Evolutionary conservation across 768 basidiomycete genomes (phyloP).

Genomic region (Tephrocybe sp.): DNA sequence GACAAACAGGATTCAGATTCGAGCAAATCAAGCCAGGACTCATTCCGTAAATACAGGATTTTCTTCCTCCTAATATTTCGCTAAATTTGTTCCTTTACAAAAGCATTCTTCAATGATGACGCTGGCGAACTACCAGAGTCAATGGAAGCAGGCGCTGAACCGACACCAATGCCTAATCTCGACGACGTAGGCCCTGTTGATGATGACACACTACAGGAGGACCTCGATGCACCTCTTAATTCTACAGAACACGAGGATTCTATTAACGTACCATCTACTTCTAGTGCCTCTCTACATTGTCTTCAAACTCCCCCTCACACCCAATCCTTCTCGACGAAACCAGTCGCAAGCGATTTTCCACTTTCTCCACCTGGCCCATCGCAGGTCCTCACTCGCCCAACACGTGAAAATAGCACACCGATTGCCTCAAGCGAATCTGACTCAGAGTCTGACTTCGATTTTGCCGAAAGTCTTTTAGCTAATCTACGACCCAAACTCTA

Average conservation of each 20-base stretch:
- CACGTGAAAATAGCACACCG: not conserved
- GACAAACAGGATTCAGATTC: no score
- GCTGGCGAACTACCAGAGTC: no score
- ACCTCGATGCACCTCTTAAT: not conserved
- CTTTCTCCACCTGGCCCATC: slow-evolving; percentile 11
- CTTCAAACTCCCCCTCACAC: not conserved
- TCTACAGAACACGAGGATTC: not conserved
- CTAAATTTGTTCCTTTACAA: no score
- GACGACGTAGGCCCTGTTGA: no score
- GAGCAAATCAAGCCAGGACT: no score
- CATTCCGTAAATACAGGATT: no score
- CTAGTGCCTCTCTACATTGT: not conserved
- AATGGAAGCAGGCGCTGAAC: no score
- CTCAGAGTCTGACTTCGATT: slow-evolving; percentile 1
- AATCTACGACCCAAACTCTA: slow-evolving; percentile 3
- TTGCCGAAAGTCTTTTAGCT: slow-evolving; percentile 4
- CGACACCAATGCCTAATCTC: no score
- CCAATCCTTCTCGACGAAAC: not conserved
- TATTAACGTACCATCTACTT: not conserved
- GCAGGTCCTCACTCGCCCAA: not conserved
- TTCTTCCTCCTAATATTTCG: no score
- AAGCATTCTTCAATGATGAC: no score
- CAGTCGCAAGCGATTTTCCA: slow-evolving; percentile 7
- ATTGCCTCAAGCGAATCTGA: slow-evolving; percentile 3
- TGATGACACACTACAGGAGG: no score